Percentiles rank a stretch among this genome's conserved stretches.
These are phyloP conservation scores for Venturia asperata DNA, from an alignment of 2,329 filamentous ascomycete species.

Conservation along the genomic window DNA sequence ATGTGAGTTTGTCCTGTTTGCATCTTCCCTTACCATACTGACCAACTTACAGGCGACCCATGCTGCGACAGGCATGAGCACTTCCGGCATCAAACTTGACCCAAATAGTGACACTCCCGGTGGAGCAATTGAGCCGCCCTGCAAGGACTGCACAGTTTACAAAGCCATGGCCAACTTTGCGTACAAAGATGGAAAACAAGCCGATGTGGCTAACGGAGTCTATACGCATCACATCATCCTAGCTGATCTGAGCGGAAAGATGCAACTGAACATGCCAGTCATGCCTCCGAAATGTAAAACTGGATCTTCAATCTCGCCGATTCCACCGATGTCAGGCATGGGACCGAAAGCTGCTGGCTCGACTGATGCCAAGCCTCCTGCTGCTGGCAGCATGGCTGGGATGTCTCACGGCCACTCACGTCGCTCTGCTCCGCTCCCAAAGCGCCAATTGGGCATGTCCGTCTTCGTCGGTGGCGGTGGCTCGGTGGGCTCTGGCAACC, in stretches of 20 bases:
- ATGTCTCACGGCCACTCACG: background rate
- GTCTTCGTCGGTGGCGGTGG: background rate
- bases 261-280: background rate
- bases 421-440: background rate
- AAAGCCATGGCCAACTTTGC: constrained; percentile 17
- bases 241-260: background rate
- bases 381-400: background rate
- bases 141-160: constrained; percentile 14
- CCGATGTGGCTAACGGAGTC: background rate
- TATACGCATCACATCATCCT: constrained; percentile 10
- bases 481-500: background rate
- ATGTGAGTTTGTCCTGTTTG: background rate
- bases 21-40: background rate
- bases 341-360: background rate
- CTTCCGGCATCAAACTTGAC: constrained; percentile 12
- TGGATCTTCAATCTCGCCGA: background rate
- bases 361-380: background rate
- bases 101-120: constrained; percentile 13
- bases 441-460: background rate
- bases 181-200: constrained; percentile 1
- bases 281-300: background rate
- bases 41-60: background rate
- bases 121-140: constrained; percentile 12
- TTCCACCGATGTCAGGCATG: background rate
- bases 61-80: background rate